phyloP scores from a whole-genome alignment of 2,329 filamentous ascomycete species.

The Cladosporium sp. region DNA sequence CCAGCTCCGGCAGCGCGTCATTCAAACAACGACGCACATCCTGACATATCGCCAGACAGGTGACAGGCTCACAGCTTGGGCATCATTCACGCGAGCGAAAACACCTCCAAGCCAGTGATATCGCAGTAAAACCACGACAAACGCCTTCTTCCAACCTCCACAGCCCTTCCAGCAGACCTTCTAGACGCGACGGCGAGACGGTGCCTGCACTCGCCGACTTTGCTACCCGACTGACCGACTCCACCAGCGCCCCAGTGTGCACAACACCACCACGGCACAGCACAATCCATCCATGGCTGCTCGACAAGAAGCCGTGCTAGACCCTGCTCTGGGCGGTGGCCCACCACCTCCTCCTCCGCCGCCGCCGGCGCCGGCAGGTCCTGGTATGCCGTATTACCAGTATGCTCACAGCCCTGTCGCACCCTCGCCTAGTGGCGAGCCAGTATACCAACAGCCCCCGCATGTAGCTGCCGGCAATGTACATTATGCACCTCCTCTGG shows the following conservation, averaged over 20 bases:
- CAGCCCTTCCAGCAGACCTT: not conserved
- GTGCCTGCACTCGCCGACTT: slow-evolving; percentile 18
- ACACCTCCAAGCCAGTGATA: not conserved
- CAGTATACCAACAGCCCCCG: slow-evolving; percentile 10
- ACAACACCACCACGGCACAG: not conserved
- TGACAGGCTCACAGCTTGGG: not conserved
- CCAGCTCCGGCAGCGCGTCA: not conserved
- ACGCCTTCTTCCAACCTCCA: not conserved
- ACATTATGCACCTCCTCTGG: slow-evolving; percentile 13
- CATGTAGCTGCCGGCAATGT: not conserved
- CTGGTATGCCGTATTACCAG: slow-evolving; percentile 17
- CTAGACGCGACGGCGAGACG: slow-evolving; percentile 18
- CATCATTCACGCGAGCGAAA: not conserved
- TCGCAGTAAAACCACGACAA: not conserved
- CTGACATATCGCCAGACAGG: not conserved
- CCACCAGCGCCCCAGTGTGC: slow-evolving; percentile 14
- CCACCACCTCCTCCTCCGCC: slow-evolving; percentile 2
- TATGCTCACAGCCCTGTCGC: slow-evolving; percentile 12
- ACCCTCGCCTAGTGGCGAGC: slow-evolving; percentile 4
- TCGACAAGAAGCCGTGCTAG: slow-evolving; percentile 13
- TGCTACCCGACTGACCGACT: slow-evolving; percentile 15
- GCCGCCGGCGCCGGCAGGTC: slow-evolving; percentile 2
- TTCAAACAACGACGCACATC: not conserved
- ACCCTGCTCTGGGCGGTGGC: slow-evolving; percentile 12
- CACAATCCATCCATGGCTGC: not conserved